Conservation (phyloP, 768 basidiomycete genomes). For the Psilocybe cubensis region DNA sequence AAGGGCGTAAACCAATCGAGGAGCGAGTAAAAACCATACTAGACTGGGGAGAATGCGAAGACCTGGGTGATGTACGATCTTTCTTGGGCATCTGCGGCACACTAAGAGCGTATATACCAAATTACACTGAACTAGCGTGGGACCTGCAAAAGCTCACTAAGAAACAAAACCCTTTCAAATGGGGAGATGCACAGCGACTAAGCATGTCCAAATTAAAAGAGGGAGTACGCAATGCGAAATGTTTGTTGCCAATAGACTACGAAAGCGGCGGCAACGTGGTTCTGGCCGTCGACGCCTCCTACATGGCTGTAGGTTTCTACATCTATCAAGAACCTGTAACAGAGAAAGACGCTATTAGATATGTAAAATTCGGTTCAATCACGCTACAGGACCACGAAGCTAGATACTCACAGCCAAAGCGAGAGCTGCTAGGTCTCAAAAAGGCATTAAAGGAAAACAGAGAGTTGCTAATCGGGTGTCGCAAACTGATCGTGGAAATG, state of each 20-base stretch:
- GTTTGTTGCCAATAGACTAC: conserved; percentile 32
- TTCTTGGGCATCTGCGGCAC: not conserved
- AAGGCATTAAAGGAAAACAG: conserved; percentile 21
- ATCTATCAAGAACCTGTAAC: conserved; percentile 34
- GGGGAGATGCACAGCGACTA: not conserved
- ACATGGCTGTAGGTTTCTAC: conserved; percentile 36
- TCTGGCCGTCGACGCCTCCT: conserved; percentile 39
- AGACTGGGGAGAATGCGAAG: not conserved
- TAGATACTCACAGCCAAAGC: conserved; percentile 41
- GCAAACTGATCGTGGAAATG: conserved; percentile 34
- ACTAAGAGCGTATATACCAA: not conserved
- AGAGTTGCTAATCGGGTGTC: conserved; percentile 22
- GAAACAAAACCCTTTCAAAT: not conserved
- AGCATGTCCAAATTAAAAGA: conserved; percentile 2
- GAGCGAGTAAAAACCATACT: not conserved
- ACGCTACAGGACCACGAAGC: conserved; percentile 36
- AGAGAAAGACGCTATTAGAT: conserved; percentile 21
- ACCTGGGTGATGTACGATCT: not conserved
- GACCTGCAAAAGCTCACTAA: not conserved
- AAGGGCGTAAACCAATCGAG: not conserved
- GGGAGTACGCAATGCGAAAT: not conserved
- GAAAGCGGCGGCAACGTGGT: conserved; percentile 25
- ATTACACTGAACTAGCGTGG: not conserved
- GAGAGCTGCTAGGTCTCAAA: conserved; percentile 41
- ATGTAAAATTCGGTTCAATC: conserved; percentile 40